A percentile compares a stretch with the other conserved stretches of the same genome.
Evolutionary conservation across 106 monocot species (phyloP).

Genomic region (Allium fistulosum): DNA sequence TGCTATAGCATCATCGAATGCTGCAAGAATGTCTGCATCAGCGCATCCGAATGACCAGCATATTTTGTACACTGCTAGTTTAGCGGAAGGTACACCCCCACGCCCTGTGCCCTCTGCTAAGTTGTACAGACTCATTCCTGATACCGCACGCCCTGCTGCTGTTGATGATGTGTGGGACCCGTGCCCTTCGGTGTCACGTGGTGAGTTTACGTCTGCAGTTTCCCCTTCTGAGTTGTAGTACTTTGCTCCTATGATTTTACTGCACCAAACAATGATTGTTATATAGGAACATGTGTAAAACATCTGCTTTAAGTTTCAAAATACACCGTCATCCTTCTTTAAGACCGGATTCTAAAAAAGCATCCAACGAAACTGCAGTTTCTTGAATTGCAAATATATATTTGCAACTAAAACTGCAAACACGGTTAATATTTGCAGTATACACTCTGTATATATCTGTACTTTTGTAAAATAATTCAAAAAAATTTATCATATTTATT

Average conservation of each 20-base stretch:
- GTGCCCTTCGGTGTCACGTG: slow-evolving; percentile 44
- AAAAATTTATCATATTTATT: too few species aligned
- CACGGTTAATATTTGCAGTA: too few species aligned
- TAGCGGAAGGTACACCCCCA: slow-evolving; percentile 33
- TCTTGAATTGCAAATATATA: too few species aligned
- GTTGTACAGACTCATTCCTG: slow-evolving; percentile 24
- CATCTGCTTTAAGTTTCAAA: too few species aligned
- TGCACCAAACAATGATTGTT: background rate
- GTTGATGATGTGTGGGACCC: slow-evolving; percentile 62
- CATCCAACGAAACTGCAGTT: too few species aligned
- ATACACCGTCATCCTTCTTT: too few species aligned
- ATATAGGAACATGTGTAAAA: too few species aligned
- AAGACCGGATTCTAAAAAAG: too few species aligned
- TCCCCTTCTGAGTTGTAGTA: slow-evolving; percentile 9
- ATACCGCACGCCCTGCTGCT: slow-evolving; percentile 27
- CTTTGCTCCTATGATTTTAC: slow-evolving; percentile 28
- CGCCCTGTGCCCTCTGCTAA: slow-evolving; percentile 35
- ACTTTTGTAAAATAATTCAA: too few species aligned
- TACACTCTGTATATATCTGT: too few species aligned
- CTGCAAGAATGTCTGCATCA: slow-evolving; percentile 13
- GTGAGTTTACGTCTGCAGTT: slow-evolving; percentile 10
- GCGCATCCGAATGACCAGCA: slow-evolving; percentile 31
- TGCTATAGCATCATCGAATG: slow-evolving; percentile 33
- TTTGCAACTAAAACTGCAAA: too few species aligned
- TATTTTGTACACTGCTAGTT: slow-evolving; percentile 46